phyloP scores from a whole-genome alignment of 2,329 filamentous ascomycete genomes.

The Diaporthe humulicola region DNA sequence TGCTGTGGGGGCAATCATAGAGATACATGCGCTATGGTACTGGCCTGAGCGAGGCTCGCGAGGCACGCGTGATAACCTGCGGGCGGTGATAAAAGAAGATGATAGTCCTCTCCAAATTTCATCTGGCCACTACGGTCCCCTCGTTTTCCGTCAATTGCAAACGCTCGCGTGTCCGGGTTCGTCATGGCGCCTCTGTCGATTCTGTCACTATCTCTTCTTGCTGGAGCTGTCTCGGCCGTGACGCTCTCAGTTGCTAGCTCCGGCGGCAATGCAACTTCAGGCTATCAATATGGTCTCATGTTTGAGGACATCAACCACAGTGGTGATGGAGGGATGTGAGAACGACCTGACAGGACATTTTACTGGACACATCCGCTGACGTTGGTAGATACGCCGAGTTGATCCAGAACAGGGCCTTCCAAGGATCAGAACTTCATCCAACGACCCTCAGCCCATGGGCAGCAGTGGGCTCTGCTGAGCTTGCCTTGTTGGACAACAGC shows the following conservation, averaged over 20 bases:
- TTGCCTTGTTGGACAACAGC: constrained; percentile 63
- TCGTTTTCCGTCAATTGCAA: background rate
- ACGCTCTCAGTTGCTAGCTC: constrained; percentile 40
- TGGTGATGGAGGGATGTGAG: constrained; percentile 74
- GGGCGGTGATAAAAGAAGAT: background rate
- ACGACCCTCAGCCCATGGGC: constrained; percentile 61
- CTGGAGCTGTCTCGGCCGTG: constrained; percentile 37
- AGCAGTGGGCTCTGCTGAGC: constrained; percentile 55
- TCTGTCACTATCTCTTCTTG: constrained; percentile 31
- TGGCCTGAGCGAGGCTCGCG: background rate
- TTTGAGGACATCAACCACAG: constrained; percentile 74
- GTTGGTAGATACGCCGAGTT: constrained; percentile 71
- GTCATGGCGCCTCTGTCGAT: constrained; percentile 35
- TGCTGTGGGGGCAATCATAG: constrained; percentile 18
- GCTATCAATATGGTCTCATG: constrained; percentile 57
- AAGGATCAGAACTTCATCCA: constrained; percentile 60
- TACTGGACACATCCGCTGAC: background rate
- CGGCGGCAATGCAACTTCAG: constrained; percentile 54
- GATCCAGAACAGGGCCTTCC: constrained; percentile 79
- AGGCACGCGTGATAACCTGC: background rate
- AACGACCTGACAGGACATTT: too few relatives aligned
- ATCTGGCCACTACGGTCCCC: background rate
- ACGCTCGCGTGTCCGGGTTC: background rate
- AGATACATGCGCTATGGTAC: background rate
- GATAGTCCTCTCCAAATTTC: constrained; percentile 16